Conservation (phyloP, 2,329 filamentous ascomycete species). For the Trichoderma asperellum region DNA sequence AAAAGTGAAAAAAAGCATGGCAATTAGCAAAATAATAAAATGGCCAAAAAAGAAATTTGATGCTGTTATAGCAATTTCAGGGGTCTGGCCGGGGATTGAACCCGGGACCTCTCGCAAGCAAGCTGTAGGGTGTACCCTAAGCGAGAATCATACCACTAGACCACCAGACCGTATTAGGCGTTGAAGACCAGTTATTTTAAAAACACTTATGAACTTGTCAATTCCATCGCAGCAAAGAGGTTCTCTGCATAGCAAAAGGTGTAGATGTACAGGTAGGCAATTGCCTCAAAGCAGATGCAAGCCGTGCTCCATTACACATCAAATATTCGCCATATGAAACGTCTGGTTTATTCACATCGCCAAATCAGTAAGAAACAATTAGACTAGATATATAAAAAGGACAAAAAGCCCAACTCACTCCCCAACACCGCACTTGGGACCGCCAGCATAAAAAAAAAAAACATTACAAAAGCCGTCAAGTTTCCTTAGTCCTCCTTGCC, state of each 20-base stretch:
- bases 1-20: neutral
- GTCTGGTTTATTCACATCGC: neutral
- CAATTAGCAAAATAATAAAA: neutral
- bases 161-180: conserved; percentile 24
- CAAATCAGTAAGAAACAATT: conserved; percentile 3
- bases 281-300: neutral
- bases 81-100: conserved; percentile 53
- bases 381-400: neutral
- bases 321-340: neutral
- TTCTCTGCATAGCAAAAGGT: neutral
- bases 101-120: conserved; percentile 50
- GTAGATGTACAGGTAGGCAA: neutral
- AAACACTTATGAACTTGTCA: neutral
- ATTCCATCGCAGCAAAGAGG: neutral
- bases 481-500: neutral
- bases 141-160: conserved; percentile 30
- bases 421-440: conserved; percentile 16
- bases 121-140: conserved; percentile 26
- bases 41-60: neutral
- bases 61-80: neutral
- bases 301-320: neutral
- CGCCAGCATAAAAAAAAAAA: neutral
- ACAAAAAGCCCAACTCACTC: neutral
- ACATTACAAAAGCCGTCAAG: neutral
- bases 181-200: neutral